Evolutionary conservation across 2,329 filamentous ascomycete species (phyloP).

Genomic region (Coleophoma eucalyptorum): DNA sequence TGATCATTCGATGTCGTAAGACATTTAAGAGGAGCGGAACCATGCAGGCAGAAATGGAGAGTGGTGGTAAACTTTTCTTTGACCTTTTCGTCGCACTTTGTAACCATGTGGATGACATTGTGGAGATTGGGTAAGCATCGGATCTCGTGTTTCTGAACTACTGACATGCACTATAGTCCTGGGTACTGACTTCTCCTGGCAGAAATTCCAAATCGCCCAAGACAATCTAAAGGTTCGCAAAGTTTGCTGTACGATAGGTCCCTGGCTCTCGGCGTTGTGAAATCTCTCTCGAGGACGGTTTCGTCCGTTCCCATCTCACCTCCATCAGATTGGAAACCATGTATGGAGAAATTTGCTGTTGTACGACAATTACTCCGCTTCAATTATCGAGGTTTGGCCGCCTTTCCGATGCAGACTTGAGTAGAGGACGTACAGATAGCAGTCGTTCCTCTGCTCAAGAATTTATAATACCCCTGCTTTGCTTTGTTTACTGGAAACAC

Average conservation of each 20-base stretch:
- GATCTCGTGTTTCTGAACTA: conserved; percentile 10
- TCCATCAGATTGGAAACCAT: conserved; percentile 32
- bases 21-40: conserved; percentile 98
- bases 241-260: conserved; percentile 19
- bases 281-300: conserved; percentile 27
- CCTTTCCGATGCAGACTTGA: conserved; percentile 34
- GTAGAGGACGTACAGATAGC: conserved; percentile 11
- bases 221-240: conserved; percentile 41
- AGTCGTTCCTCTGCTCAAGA: conserved; percentile 29
- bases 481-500: conserved; percentile 16
- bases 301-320: conserved; percentile 15
- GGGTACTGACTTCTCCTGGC: conserved; percentile 16
- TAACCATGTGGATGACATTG: conserved; percentile 96
- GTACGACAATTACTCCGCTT: conserved; percentile 31
- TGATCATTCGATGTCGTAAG: conserved; percentile 95
- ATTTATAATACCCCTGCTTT: conserved; percentile 31
- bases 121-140: conserved; percentile 60
- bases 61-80: conserved; percentile 89
- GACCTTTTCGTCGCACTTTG: conserved; percentile 98
- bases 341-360: conserved; percentile 19
- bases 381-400: conserved; percentile 39
- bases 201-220: conserved; percentile 49
- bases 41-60: conserved; percentile 98
- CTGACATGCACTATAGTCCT: conserved; percentile 12
- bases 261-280: conserved; percentile 22